phyloP scores from a whole-genome alignment of 2,329 filamentous ascomycete genomes.

The Ilyonectria mors-panacis region DNA sequence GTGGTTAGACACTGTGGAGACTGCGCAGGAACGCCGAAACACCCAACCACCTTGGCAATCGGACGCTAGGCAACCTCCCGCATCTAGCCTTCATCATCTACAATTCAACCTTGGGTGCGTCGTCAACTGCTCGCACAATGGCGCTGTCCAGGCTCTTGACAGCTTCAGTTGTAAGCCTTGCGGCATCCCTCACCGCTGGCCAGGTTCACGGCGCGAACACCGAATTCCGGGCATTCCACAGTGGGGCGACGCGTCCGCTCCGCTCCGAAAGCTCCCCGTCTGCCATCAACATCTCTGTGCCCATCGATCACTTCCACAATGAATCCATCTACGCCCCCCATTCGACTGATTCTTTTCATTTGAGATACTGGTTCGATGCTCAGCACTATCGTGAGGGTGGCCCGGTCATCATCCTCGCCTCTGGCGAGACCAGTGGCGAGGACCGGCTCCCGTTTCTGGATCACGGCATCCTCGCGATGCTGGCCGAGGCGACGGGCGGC shows the following conservation, averaged over 20 bases:
- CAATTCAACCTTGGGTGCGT: background rate
- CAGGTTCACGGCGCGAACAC: conserved; percentile 12
- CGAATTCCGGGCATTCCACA: conserved; percentile 14
- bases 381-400: conserved; percentile 82
- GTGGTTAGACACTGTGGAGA: background rate
- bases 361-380: conserved; percentile 89
- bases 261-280: background rate
- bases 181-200: background rate
- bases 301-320: conserved; percentile 88
- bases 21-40: background rate
- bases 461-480: conserved; percentile 81
- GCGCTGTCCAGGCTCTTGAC: conserved; percentile 11
- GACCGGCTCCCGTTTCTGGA: conserved; percentile 79
- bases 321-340: conserved; percentile 85
- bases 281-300: conserved; percentile 58
- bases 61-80: background rate
- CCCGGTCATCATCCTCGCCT: conserved; percentile 83
- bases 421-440: conserved; percentile 78
- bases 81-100: background rate
- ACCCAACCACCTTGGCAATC: background rate
- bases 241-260: conserved; percentile 21
- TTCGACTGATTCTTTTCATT: conserved; percentile 74
- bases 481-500: conserved; percentile 80
- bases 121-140: conserved; percentile 9
- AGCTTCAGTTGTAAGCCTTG: conserved; percentile 11